Evolutionary conservation across 305 asterid species (phyloP).

Genomic region (Fraxinus ornus): DNA sequence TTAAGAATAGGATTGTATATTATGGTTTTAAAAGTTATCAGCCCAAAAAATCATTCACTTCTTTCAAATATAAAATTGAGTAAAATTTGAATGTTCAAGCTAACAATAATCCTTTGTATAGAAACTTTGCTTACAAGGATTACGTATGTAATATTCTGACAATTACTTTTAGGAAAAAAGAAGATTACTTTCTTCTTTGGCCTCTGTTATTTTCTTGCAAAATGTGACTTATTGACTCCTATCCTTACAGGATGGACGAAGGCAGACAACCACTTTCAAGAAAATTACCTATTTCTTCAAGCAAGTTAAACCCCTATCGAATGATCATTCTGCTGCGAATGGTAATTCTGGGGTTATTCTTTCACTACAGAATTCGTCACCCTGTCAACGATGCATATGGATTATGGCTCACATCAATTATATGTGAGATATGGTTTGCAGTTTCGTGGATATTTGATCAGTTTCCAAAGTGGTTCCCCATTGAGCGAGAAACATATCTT

Average conservation of each 20-base stretch:
- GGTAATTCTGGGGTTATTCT: constrained; percentile 76
- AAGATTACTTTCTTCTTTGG: neutral
- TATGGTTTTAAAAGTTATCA: constrained; percentile 1
- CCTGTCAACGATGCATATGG: constrained; percentile 94
- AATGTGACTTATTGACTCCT: neutral
- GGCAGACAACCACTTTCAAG: constrained; percentile 98
- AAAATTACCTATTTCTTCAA: constrained; percentile 78
- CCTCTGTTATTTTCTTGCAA: constrained; percentile 8
- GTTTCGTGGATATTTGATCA: constrained; percentile 95
- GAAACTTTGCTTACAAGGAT: neutral
- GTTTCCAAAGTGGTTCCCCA: constrained; percentile 90
- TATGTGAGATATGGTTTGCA: constrained; percentile 97
- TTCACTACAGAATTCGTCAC: constrained; percentile 83
- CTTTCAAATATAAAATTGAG: constrained; percentile 5
- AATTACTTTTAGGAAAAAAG: neutral
- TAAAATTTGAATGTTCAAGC: neutral
- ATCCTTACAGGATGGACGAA: constrained; percentile 79
- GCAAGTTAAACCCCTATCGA: constrained; percentile 92
- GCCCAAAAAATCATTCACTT: neutral
- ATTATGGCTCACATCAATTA: constrained; percentile 84
- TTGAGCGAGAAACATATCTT: constrained; percentile 82
- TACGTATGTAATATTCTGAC: neutral
- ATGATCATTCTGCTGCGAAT: constrained; percentile 72
- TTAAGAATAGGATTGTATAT: neutral
- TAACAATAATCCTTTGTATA: neutral